A percentile compares a stretch with the other conserved stretches of the same genome.
phyloP scores from a whole-genome alignment of 2,329 filamentous ascomycete genomes.

The Pseudogymnoascus verrucosus region DNA sequence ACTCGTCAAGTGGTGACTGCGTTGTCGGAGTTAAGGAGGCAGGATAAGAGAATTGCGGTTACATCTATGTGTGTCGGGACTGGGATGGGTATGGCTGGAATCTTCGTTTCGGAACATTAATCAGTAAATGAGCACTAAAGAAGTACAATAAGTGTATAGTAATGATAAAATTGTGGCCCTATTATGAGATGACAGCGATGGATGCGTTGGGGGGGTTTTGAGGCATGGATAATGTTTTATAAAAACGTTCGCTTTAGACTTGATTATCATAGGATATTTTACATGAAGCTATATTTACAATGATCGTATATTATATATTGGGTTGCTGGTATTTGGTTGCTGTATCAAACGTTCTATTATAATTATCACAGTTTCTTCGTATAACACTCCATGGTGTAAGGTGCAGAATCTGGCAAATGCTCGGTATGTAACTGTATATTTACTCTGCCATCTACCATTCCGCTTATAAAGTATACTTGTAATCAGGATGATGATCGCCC shows the following conservation, averaged over 20 bases:
- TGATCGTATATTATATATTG: not conserved
- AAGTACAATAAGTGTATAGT: not conserved
- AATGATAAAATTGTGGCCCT: not conserved
- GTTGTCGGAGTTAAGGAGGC: conserved; percentile 79
- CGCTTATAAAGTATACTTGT: conserved; percentile 2
- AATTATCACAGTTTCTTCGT: not conserved
- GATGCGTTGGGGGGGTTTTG: not conserved
- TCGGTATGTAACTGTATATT: not conserved
- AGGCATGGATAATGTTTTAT: not conserved
- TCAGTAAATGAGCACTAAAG: not conserved
- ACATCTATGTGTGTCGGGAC: conserved; percentile 96
- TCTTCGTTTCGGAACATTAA: conserved; percentile 82
- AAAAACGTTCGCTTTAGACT: not conserved
- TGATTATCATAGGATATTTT: not conserved
- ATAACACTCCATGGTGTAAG: not conserved
- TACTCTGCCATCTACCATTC: not conserved
- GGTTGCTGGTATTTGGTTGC: no score
- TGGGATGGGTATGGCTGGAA: conserved; percentile 93
- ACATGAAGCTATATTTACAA: not conserved
- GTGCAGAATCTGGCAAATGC: not conserved
- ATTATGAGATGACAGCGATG: not conserved
- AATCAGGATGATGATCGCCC: conserved; percentile 1
- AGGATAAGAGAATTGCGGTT: conserved; percentile 73
- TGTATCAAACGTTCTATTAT: not conserved
- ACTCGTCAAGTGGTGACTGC: conserved; percentile 87